Evolutionary conservation across 2,329 filamentous ascomycete genomes (phyloP).

Genomic region (Colletotrichum sp.): DNA sequence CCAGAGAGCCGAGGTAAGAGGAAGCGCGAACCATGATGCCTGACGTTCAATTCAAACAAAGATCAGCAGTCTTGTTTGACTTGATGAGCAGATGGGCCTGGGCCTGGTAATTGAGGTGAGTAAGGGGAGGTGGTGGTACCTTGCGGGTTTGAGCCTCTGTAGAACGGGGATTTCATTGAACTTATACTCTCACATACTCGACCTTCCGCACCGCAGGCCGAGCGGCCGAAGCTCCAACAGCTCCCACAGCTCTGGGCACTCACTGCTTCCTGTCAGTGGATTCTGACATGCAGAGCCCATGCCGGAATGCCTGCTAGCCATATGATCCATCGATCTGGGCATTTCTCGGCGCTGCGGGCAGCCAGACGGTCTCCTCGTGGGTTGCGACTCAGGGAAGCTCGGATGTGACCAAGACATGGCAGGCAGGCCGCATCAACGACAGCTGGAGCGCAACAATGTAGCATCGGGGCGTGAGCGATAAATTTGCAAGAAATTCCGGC

Average conservation of each 20-base stretch:
- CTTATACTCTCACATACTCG: background rate
- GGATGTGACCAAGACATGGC: background rate
- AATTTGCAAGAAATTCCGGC: background rate
- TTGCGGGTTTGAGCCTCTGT: background rate
- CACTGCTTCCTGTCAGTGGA: slow-evolving; percentile 2
- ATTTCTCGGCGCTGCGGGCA: background rate
- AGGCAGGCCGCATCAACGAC: background rate
- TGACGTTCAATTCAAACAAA: slow-evolving; percentile 4
- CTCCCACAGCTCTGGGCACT: background rate
- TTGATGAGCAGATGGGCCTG: background rate
- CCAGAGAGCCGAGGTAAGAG: slow-evolving; percentile 18
- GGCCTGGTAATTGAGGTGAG: background rate
- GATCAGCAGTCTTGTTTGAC: background rate
- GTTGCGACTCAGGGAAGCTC: background rate
- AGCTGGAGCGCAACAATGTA: background rate
- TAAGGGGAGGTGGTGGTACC: background rate
- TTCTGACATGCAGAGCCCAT: background rate
- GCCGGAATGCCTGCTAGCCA: background rate
- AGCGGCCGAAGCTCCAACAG: background rate
- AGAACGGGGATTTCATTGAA: background rate
- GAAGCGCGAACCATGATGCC: slow-evolving; percentile 20
- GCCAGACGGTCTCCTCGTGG: background rate
- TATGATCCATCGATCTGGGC: slow-evolving; percentile 1
- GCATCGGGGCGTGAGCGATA: slow-evolving; percentile 7
- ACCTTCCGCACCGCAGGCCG: background rate